These are phyloP conservation scores for Adansonia gregorii DNA, from an alignment of 441 rosid species.

Conservation along the genomic window DNA sequence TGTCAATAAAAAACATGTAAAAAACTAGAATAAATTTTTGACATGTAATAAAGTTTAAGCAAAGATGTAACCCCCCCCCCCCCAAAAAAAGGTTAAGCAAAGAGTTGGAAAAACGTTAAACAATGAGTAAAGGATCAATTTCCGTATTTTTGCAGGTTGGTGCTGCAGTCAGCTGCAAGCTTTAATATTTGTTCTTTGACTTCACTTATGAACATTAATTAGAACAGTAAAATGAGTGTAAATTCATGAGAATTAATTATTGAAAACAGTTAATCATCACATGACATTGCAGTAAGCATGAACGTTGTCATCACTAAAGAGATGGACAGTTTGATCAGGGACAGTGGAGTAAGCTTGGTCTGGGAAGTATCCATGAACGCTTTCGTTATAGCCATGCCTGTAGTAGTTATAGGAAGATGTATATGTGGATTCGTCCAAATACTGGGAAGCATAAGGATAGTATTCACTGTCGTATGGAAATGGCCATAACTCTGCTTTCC, in stretches of 20 bases:
- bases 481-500: slow-evolving; percentile 81
- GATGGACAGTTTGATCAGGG: slow-evolving; percentile 62
- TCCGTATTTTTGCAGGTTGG: no score
- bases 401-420: slow-evolving; percentile 57
- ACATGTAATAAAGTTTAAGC: no score
- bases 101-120: no score
- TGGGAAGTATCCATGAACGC: slow-evolving; percentile 60
- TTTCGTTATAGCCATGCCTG: slow-evolving; percentile 62
- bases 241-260: neutral
- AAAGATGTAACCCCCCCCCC: no score
- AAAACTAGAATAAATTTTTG: no score
- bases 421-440: slow-evolving; percentile 53
- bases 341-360: slow-evolving; percentile 54
- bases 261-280: slow-evolving; percentile 31
- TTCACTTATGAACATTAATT: neutral
- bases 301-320: slow-evolving; percentile 88
- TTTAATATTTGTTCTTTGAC: no score
- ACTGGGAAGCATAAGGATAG: slow-evolving; percentile 55
- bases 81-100: no score
- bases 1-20: no score
- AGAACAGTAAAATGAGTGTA: neutral
- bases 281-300: slow-evolving; percentile 62
- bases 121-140: no score
- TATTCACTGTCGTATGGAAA: slow-evolving; percentile 72
- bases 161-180: no score